Conservation (phyloP, 2,329 filamentous ascomycete genomes). For the Colletotrichum eleusines region DNA sequence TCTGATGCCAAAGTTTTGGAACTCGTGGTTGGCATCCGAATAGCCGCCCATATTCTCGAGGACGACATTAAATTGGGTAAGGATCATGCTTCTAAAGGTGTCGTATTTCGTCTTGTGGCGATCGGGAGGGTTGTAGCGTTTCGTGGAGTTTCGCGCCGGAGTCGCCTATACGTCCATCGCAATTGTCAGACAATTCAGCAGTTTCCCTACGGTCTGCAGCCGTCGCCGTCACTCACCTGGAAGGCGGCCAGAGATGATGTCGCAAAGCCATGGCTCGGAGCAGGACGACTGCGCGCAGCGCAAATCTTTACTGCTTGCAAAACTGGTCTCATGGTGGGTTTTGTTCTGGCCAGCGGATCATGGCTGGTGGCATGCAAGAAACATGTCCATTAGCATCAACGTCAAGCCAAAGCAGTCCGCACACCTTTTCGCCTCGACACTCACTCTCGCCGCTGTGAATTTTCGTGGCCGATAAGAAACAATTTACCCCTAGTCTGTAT, state of each 20-base stretch:
- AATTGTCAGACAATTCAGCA: not conserved
- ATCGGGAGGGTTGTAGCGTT: not conserved
- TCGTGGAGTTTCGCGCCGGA: not conserved
- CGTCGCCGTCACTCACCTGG: slow-evolving; percentile 24
- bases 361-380: slow-evolving; percentile 27
- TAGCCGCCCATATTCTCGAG: slow-evolving; percentile 39
- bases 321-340: slow-evolving; percentile 40
- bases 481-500: not conserved
- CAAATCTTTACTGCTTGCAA: slow-evolving; percentile 26
- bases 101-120: slow-evolving; percentile 33
- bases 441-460: slow-evolving; percentile 26
- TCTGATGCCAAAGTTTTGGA: slow-evolving; percentile 43
- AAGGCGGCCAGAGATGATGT: slow-evolving; percentile 33
- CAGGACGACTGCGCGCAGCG: slow-evolving; percentile 23
- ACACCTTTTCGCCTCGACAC: slow-evolving; percentile 19
- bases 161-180: not conserved
- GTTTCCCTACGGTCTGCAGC: not conserved
- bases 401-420: not conserved
- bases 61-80: slow-evolving; percentile 38
- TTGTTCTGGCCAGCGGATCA: slow-evolving; percentile 17
- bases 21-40: slow-evolving; percentile 35
- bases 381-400: slow-evolving; percentile 7
- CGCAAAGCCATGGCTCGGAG: slow-evolving; percentile 37
- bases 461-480: slow-evolving; percentile 40
- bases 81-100: slow-evolving; percentile 40